Percentiles rank a stretch among this genome's conserved stretches.
phyloP scores from a whole-genome alignment of 306 rosid genomes.

The Cucurbita argyrosperma region DNA sequence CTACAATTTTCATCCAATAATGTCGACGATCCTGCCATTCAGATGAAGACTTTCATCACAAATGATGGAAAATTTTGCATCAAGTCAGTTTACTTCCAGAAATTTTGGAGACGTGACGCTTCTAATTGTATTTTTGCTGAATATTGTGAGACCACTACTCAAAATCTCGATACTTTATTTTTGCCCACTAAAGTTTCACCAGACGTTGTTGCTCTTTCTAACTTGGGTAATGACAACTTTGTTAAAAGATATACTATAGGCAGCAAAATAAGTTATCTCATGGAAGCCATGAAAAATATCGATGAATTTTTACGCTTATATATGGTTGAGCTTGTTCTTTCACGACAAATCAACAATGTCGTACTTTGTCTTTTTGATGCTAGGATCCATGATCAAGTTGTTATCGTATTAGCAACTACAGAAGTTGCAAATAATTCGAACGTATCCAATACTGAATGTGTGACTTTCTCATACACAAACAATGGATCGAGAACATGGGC shows the following conservation, averaged over 20 bases:
- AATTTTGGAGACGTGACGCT: neutral
- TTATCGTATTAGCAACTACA: neutral
- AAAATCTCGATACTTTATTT: neutral
- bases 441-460: fast-evolving
- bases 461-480: neutral
- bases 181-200: neutral
- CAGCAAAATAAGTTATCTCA: neutral
- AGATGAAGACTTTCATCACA: neutral
- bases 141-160: neutral
- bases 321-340: neutral
- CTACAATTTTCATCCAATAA: neutral
- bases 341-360: neutral
- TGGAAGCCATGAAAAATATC: neutral
- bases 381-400: neutral
- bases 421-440: neutral
- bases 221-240: neutral
- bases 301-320: neutral
- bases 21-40: neutral
- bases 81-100: neutral
- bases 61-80: neutral
- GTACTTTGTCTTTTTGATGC: neutral
- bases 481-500: neutral
- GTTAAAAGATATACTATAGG: neutral
- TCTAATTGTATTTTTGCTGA: neutral
- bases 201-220: neutral